Conservation (phyloP, 2,329 filamentous ascomycete species). For the Didymella glomerata region DNA sequence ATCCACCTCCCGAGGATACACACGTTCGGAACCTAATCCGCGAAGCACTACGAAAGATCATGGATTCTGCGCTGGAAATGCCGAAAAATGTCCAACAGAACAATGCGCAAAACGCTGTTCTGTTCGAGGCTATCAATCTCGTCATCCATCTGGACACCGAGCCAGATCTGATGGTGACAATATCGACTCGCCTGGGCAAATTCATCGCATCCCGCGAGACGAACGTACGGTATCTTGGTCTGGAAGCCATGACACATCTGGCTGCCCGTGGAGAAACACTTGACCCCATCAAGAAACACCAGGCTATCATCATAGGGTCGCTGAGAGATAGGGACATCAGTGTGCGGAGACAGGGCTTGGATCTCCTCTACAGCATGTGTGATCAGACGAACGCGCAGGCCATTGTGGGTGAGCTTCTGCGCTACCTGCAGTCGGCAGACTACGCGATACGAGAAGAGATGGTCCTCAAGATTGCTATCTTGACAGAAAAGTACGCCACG, state of each 20-base stretch:
- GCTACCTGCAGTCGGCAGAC: slow-evolving; percentile 94
- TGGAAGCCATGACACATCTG: slow-evolving; percentile 98
- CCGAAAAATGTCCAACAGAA: slow-evolving; percentile 99
- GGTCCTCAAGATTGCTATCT: slow-evolving; percentile 97
- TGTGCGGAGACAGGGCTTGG: slow-evolving; percentile 92
- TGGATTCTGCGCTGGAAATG: slow-evolving; percentile 89
- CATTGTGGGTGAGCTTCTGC: slow-evolving; percentile 91
- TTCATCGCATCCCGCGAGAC: slow-evolving; percentile 98
- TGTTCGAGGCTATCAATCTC: slow-evolving; percentile 98
- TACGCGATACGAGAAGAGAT: slow-evolving; percentile 99
- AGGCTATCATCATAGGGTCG: slow-evolving; percentile 93
- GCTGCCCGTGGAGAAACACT: slow-evolving; percentile 92
- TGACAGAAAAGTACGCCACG: slow-evolving; percentile 98
- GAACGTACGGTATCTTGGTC: slow-evolving; percentile 92
- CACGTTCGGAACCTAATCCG: slow-evolving; percentile 92
- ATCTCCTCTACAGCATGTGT: slow-evolving; percentile 99
- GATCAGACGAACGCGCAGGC: slow-evolving; percentile 92
- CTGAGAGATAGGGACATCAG: slow-evolving; percentile 96
- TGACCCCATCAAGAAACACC: slow-evolving; percentile 97
- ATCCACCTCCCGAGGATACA: slow-evolving; percentile 92
- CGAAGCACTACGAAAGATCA: slow-evolving; percentile 87
- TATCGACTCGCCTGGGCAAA: slow-evolving; percentile 86
- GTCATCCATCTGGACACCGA: slow-evolving; percentile 98
- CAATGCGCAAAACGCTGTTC: slow-evolving; percentile 95
- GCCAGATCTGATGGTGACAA: slow-evolving; percentile 92